A percentile compares a stretch with the other conserved stretches of the same genome.
These are phyloP conservation scores for Cyclotella cryptica DNA, from an alignment of 108 stramenopile species.

Conservation along the genomic window DNA sequence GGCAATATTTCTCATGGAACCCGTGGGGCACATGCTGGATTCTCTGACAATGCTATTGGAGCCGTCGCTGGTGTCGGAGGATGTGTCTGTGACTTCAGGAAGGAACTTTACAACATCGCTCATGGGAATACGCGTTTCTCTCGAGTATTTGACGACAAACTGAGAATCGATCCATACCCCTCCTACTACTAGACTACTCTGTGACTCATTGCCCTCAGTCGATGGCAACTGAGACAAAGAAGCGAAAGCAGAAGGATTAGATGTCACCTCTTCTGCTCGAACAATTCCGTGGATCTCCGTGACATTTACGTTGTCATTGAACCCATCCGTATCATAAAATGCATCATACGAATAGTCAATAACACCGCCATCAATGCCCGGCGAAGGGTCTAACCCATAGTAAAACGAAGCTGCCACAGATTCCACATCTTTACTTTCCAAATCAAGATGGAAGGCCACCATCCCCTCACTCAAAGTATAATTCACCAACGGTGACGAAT, in stretches of 20 bases:
- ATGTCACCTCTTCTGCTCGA: constrained; percentile 5
- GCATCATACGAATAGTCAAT: constrained; percentile 17
- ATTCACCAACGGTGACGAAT: constrained; percentile 17
- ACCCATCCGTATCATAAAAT: constrained; percentile 24
- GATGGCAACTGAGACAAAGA: not conserved
- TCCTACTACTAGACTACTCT: constrained; percentile 10
- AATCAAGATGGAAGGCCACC: not conserved
- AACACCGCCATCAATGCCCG: not conserved
- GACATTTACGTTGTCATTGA: not conserved
- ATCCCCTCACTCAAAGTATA: not conserved
- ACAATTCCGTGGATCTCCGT: constrained; percentile 21
- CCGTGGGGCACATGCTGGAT: constrained; percentile 23
- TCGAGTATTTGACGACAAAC: constrained; percentile 16
- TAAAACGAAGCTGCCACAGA: constrained; percentile 21
- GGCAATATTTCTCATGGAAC: constrained; percentile 13
- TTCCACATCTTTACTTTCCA: not conserved
- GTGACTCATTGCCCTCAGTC: not conserved
- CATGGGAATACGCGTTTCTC: constrained; percentile 9
- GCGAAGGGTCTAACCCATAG: constrained; percentile 12
- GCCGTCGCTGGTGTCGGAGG: not conserved
- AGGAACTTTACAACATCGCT: not conserved
- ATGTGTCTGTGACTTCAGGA: not conserved
- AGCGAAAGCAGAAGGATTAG: not conserved
- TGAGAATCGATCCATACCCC: constrained; percentile 29
- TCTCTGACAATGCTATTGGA: not conserved